Percentiles rank a stretch among this genome's conserved stretches.
These are phyloP conservation scores for Leccinum boreale DNA, from an alignment of 768 basidiomycete species.

Conservation along the genomic window DNA sequence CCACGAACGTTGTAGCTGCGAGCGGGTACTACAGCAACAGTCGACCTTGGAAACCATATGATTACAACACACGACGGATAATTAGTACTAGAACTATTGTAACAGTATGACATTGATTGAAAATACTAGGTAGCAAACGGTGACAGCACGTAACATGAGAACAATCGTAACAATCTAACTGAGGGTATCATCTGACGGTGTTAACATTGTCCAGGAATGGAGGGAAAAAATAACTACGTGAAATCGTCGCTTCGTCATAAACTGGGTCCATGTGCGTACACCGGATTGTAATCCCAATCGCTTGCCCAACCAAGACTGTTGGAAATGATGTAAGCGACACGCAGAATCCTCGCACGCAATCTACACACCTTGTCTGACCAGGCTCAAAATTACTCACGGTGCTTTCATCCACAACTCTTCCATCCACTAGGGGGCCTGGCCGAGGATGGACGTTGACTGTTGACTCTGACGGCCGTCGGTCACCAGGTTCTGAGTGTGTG, in stretches of 20 bases:
- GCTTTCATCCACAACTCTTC: not conserved
- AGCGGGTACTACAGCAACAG: not conserved
- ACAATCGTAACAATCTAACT: constrained; percentile 3
- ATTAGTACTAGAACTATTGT: constrained; percentile 5
- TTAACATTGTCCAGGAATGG: constrained; percentile 18
- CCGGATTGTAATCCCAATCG: constrained; percentile 18
- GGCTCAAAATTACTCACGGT: not conserved
- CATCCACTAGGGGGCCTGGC: constrained; percentile 5
- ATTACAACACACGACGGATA: constrained; percentile 2
- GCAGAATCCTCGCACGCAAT: not conserved
- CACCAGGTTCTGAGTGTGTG: constrained; percentile 4
- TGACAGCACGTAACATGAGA: not conserved
- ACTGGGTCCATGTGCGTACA: constrained; percentile 8
- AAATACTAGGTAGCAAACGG: not conserved
- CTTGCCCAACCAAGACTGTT: constrained; percentile 13
- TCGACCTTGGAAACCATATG: not conserved
- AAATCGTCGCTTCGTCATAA: constrained; percentile 1
- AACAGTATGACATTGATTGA: constrained; percentile 1
- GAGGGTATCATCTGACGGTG: not conserved
- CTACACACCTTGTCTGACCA: constrained; percentile 13
- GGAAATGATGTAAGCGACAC: not conserved
- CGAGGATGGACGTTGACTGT: constrained; percentile 10
- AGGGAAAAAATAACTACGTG: constrained; percentile 1
- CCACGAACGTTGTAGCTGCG: too few species aligned
- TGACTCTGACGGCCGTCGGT: constrained; percentile 5